A percentile compares a stretch with the other conserved stretches of the same genome.
Evolutionary conservation across 1,284 basidiomycete genomes (phyloP).

Genomic region (Peniophora sp.): DNA sequence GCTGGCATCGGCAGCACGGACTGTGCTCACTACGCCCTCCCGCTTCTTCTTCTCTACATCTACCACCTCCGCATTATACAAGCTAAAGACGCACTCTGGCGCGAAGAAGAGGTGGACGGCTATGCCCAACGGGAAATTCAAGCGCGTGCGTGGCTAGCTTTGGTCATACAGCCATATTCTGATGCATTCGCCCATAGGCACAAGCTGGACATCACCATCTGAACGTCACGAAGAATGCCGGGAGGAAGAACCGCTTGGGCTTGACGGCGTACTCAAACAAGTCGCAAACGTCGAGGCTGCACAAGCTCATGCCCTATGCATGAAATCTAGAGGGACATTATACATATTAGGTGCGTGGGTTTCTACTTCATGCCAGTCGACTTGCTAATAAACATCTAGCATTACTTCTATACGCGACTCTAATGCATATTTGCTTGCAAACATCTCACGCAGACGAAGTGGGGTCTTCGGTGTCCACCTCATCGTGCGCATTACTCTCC

Average conservation of each 20-base stretch:
- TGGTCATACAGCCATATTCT: neutral
- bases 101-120: slow-evolving; percentile 78
- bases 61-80: slow-evolving; percentile 21
- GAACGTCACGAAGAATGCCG: slow-evolving; percentile 60
- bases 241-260: slow-evolving; percentile 56
- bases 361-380: neutral
- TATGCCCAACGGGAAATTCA: slow-evolving; percentile 63
- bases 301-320: slow-evolving; percentile 63
- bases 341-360: neutral
- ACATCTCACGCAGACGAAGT: neutral
- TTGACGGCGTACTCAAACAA: slow-evolving; percentile 57
- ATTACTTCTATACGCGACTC: neutral
- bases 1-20: slow-evolving; percentile 12
- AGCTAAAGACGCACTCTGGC: slow-evolving; percentile 71
- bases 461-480: slow-evolving; percentile 8
- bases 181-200: slow-evolving; percentile 34
- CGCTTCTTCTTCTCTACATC: slow-evolving; percentile 28
- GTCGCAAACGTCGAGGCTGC: slow-evolving; percentile 56
- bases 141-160: slow-evolving; percentile 48
- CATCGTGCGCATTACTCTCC: slow-evolving; percentile 24
- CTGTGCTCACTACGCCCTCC: slow-evolving; percentile 16
- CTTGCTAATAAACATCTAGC: neutral
- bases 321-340: slow-evolving; percentile 17
- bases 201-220: slow-evolving; percentile 65
- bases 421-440: neutral